phyloP scores from a whole-genome alignment of 2,329 filamentous ascomycete genomes.

The Nakataea oryzae region DNA sequence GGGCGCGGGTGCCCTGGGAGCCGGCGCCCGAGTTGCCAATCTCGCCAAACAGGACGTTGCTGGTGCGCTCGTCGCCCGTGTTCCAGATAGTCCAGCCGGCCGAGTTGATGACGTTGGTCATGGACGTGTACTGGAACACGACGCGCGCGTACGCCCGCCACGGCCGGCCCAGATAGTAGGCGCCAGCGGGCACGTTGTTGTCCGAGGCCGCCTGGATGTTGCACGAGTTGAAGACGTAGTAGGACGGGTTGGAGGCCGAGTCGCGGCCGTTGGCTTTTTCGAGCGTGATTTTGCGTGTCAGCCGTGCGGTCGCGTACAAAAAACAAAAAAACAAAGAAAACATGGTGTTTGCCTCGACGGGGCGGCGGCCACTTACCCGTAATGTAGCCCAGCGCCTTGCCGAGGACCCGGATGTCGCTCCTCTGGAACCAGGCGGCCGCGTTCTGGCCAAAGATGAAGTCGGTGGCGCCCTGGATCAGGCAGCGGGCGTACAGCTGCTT shows the following conservation, averaged over 20 bases:
- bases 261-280: conserved; percentile 29
- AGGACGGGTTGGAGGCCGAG: conserved; percentile 22
- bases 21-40: conserved; percentile 49
- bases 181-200: conserved; percentile 22
- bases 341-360: no score
- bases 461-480: conserved; percentile 19
- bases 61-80: conserved; percentile 19
- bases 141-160: conserved; percentile 36
- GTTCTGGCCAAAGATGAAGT: conserved; percentile 25
- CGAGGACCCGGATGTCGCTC: conserved; percentile 26
- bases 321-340: neutral
- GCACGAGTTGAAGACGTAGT: conserved; percentile 36
- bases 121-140: conserved; percentile 34
- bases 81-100: conserved; percentile 42
- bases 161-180: conserved; percentile 36
- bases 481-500: conserved; percentile 34
- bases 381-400: conserved; percentile 24
- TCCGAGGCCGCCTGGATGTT: conserved; percentile 19
- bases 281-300: neutral
- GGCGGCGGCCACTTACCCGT: conserved; percentile 25
- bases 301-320: neutral
- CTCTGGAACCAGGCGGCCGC: conserved; percentile 32
- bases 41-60: conserved; percentile 30
- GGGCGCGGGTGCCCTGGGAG: conserved; percentile 39
- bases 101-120: conserved; percentile 46